Base-by-base conservation (phyloP, 2,329 filamentous ascomycete genomes). In the Ophiocordyceps polyrhachis-furcata region DNA sequence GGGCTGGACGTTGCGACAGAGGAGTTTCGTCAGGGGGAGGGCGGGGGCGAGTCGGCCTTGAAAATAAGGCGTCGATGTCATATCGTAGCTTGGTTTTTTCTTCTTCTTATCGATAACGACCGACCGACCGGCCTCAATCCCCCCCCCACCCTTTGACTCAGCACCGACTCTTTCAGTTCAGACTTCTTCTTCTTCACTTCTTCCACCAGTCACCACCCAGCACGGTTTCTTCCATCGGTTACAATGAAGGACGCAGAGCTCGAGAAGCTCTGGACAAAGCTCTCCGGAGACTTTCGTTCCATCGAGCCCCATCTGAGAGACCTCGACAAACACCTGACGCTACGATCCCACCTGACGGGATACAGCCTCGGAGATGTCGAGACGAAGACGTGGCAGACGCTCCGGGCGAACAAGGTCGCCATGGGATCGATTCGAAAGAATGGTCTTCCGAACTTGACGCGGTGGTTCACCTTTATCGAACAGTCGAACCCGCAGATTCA, bases 401-500 rank as follows among this genome's bases (percentile, higher is more conserved):
- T 95, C 45, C 80, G 84, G 46, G 79, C 75, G 54, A 95, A 93
- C 67, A 81, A 84, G 49, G 83, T 87, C n/a, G 82, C 84, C 17
- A 73, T 83, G 52, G 78, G 83, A 4, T 84, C 83, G 53, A 71
- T 94, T 54, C 83, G 84, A 64, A 84, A 85, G 64, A 83, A 80
- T 41, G 67, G 76, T 25, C 76, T 89, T 52, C 68, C 73, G 47
- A 94, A 91, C 61, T 62, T 94, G 48, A 75, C 76, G 45, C 76
- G 89, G 51, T 96, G 89, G 89, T 94, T 88, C 64, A 74, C 70
- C 55, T 93, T 82, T 60, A 70, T 96, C 52, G 86, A 94, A 62
- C 76, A 84, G 53, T 76, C 74, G 35, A 83, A 88, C 62, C 82
- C 82, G 15, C 84, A 87, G 70, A 75, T 86, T 47, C 72, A 79